Evolutionary conservation across 2,329 filamentous ascomycete genomes (phyloP), one percentile per base, ranked within the genome.

Genomic region (Alternaria dauci): DNA sequence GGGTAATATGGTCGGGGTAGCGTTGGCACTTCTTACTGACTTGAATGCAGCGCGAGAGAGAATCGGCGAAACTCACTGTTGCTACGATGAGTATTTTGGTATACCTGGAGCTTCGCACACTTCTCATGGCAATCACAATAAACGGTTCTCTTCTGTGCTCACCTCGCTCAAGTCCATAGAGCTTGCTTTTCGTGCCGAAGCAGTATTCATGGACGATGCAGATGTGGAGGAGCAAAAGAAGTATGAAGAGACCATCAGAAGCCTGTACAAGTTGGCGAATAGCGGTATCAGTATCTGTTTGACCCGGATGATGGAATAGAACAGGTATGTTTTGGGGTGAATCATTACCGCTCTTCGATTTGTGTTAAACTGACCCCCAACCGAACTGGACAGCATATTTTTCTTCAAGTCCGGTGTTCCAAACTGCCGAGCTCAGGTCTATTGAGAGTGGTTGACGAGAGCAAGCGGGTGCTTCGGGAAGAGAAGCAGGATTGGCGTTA

Each of bases 61-160:
- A 63, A 61, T 25, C 61, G 61, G 41, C 48, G 5, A n/a, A 14
- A 56, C 3, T 64, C 58, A 2, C 46, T 52, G 0, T 53, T 64
- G 26, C 41, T 64, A 43, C 9, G 14, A 26, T 12, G 26, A 0
- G 8, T 2, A 26, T 26, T 7, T 4, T 16, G 7, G 3, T 26
- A 26, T 9, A 9, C 23, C 7, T 16, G 23, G 6, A 47, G n/a
- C 8, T 20, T n/a, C 2, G 5, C 9, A 2, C 4, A 11, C 11
- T 20, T 4, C n/a, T 39, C 8, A 18, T 16, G 8, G 2, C 8
- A 8, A 11, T 20, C 4, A n/a, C 1, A 3, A 39, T 11, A 12
- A 20, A n/a, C 36, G 4, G 14, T 20, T 39, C 2, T 39, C 36
- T 39, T 39, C 36, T 2, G 4, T 9, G 8, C 36, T 39, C n/a